Evolutionary conservation across 1,284 basidiomycete genomes (phyloP), one percentile per base, ranked within the genome.

Genomic region (Moesziomyces sp.): DNA sequence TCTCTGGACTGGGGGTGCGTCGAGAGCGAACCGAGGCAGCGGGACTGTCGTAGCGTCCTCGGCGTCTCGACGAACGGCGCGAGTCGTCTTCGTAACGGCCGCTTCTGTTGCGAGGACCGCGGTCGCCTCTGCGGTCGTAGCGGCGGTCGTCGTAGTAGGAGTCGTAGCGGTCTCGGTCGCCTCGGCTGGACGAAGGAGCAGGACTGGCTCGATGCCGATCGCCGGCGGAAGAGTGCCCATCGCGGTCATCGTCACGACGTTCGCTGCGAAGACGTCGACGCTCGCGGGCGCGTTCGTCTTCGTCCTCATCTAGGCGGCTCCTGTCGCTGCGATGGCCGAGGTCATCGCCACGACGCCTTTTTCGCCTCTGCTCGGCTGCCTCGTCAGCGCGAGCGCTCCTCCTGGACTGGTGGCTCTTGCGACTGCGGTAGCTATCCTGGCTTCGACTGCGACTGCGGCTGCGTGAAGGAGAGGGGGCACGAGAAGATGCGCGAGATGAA

Each of bases 231-330:
- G 59, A n/a, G 9, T 46, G 56, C 14, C 23, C 52, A 19, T 73
- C 77, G 24, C 71, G 67, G 21, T 69, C 58, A 33, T 65, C 68
- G 19, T 74, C 65, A 18, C 58, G 51, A 23, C 66, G 43, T 21
- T 68, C 67, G 54, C 58, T 74, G 19, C 74, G 62, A 43, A 79
- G 61, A 23, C 66, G 65, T 18, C 70, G 63, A 45, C 76, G 75
- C 35, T 83, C 81, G 30, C 76, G 77, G 16, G 70, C 71, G 51
- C 88, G 87, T 42, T 89, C 88, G 43, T 71, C 69, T 16, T 65
- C 74, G 18, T 76, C 71, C 16, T 74, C 67, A 14, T 64, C 62
- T 8, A 24, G 64, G 52, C 47, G 65, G 30, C 52, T 82, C 69
- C 52, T 66, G 58, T 76, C 62, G 62, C 79, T 58, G 76, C 85